A percentile compares a stretch with the other conserved stretches of the same genome.
phyloP scores from a whole-genome alignment of 2,329 filamentous ascomycete genomes.

The Phoma sp. region DNA sequence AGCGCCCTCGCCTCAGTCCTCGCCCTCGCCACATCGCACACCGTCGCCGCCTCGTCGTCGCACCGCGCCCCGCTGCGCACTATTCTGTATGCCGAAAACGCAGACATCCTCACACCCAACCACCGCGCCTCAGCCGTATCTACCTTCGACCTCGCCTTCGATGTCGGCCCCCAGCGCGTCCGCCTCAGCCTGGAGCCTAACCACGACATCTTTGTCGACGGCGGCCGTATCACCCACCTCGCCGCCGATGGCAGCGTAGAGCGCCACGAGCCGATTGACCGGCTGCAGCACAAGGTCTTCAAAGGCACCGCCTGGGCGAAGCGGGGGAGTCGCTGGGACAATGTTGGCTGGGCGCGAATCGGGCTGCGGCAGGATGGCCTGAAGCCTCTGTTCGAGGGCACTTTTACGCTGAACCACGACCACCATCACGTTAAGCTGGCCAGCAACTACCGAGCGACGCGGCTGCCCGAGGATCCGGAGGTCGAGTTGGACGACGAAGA shows the following conservation, averaged over 20 bases:
- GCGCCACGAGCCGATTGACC: constrained; percentile 71
- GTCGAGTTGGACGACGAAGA: constrained; percentile 66
- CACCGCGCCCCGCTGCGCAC: constrained; percentile 76
- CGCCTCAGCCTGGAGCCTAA: constrained; percentile 87
- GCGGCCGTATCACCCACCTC: constrained; percentile 76
- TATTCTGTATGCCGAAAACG: constrained; percentile 74
- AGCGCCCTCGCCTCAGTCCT: constrained; percentile 14
- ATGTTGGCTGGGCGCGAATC: constrained; percentile 86
- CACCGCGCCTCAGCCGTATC: constrained; percentile 81
- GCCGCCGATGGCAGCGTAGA: constrained; percentile 72
- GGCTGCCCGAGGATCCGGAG: constrained; percentile 72
- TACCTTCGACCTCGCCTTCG: constrained; percentile 84
- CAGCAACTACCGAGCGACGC: constrained; percentile 73
- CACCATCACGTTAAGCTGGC: constrained; percentile 86
- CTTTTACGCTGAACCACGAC: constrained; percentile 80
- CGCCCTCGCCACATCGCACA: constrained; percentile 34
- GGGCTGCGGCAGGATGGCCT: constrained; percentile 77
- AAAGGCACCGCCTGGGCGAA: constrained; percentile 76
- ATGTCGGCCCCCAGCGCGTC: constrained; percentile 69
- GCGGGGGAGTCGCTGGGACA: constrained; percentile 82
- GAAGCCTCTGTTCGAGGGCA: constrained; percentile 85
- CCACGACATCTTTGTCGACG: constrained; percentile 82
- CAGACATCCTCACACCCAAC: constrained; percentile 77
- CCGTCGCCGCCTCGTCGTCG: constrained; percentile 40
- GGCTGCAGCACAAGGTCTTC: constrained; percentile 80